A percentile compares a stretch with the other conserved stretches of the same genome.
Evolutionary conservation across 1,284 basidiomycete genomes (phyloP).

Genomic region (Pseudozyma sp.): DNA sequence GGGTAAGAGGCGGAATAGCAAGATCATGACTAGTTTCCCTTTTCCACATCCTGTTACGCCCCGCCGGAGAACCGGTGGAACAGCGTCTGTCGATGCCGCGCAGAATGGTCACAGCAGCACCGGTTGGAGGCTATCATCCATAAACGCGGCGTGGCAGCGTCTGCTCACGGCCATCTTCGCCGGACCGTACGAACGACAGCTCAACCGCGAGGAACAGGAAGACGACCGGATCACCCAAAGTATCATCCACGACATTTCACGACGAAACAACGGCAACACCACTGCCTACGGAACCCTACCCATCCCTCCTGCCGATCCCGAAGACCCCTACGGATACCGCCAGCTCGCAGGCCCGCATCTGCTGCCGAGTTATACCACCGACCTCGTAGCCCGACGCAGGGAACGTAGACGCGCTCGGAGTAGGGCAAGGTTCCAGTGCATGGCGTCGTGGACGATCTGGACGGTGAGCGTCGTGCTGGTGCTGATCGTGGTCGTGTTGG

Average conservation of each 20-base stretch:
- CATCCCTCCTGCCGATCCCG: slow-evolving; percentile 1
- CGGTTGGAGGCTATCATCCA: neutral
- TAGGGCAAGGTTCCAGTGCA: slow-evolving; percentile 43
- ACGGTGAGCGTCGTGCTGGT: slow-evolving; percentile 35
- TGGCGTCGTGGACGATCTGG: slow-evolving; percentile 52
- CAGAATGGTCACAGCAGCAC: neutral
- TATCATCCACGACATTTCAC: slow-evolving; percentile 31
- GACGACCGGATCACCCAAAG: slow-evolving; percentile 35
- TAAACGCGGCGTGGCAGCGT: slow-evolving; percentile 27
- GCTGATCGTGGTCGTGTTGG: slow-evolving; percentile 22
- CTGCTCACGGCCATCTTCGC: slow-evolving; percentile 35
- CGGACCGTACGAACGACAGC: slow-evolving; percentile 37
- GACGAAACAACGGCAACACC: slow-evolving; percentile 12
- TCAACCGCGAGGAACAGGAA: slow-evolving; percentile 31
- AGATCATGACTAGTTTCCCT: slow-evolving; percentile 53
- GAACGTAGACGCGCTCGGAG: slow-evolving; percentile 35
- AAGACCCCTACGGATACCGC: slow-evolving; percentile 53
- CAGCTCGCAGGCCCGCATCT: slow-evolving; percentile 43
- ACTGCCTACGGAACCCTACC: slow-evolving; percentile 18
- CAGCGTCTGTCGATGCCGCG: neutral
- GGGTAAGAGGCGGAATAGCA: slow-evolving; percentile 30
- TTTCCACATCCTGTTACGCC: slow-evolving; percentile 45
- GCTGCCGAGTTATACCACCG: slow-evolving; percentile 36
- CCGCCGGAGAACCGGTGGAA: slow-evolving; percentile 4
- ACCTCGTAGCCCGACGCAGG: slow-evolving; percentile 30